Conservation (phyloP, 176 grass and related monocot genomes). For the Eragrostis nindensis region DNA sequence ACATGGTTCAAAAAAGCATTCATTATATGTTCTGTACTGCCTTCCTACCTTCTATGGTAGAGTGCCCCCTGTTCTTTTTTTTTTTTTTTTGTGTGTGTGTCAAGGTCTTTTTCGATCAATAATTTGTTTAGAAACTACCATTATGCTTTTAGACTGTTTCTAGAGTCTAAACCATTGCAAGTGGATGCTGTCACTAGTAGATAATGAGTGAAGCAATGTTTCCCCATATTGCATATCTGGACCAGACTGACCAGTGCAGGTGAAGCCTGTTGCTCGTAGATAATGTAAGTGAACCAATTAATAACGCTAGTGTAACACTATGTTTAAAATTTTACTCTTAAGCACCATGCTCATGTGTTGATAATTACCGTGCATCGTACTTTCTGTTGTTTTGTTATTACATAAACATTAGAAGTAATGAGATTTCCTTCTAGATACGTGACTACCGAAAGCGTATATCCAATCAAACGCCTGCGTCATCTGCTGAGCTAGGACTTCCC, state of each 20-base stretch:
- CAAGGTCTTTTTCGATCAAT: too few relatives aligned
- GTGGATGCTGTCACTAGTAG: too few relatives aligned
- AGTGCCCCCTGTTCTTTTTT: too few relatives aligned
- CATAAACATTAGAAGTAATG: constrained; percentile 18
- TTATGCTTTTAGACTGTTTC: constrained; percentile 1
- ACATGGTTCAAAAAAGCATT: constrained; percentile 21
- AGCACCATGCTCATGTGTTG: constrained; percentile 26
- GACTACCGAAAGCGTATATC: constrained; percentile 69
- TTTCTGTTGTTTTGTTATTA: constrained; percentile 4
- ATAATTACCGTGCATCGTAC: neutral
- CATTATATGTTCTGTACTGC: neutral
- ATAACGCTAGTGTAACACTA: neutral
- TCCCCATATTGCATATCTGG: neutral
- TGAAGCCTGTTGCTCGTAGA: neutral
- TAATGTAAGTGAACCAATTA: neutral
- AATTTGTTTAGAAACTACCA: neutral
- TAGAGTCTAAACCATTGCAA: too few relatives aligned
- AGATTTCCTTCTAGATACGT: constrained; percentile 58
- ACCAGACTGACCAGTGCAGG: too few relatives aligned
- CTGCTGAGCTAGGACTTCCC: constrained; percentile 61
- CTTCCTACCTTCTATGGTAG: neutral
- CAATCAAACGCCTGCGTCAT: constrained; percentile 56
- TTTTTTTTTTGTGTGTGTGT: neutral
- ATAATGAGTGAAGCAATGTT: too few relatives aligned
- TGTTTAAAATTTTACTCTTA: constrained; percentile 1